Evolutionary conservation across 1,284 basidiomycete species (phyloP).

Genomic region (Heterobasidion parviporum): DNA sequence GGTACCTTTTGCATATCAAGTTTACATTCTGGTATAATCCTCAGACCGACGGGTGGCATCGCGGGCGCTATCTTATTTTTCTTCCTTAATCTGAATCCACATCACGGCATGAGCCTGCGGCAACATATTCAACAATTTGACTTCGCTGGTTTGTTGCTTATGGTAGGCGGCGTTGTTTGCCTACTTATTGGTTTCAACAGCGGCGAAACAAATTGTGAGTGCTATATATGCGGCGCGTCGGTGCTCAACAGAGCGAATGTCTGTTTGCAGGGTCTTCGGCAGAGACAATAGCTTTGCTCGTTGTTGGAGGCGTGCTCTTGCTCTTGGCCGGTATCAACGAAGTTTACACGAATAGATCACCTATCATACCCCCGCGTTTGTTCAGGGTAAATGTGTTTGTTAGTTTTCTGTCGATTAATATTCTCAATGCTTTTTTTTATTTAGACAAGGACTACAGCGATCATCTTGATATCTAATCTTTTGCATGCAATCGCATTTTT

Average conservation of each 20-base stretch:
- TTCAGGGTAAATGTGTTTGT: conserved; percentile 43
- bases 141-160: conserved; percentile 62
- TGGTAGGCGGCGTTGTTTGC: conserved; percentile 68
- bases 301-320: conserved; percentile 56
- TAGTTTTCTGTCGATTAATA: not conserved
- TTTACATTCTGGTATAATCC: not conserved
- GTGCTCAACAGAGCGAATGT: not conserved
- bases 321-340: conserved; percentile 58
- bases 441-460: conserved; percentile 66
- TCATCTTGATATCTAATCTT: conserved; percentile 55
- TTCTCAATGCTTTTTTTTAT: not conserved
- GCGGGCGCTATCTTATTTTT: conserved; percentile 68
- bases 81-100: conserved; percentile 80
- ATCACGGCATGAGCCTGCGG: conserved; percentile 44
- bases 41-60: conserved; percentile 67
- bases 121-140: conserved; percentile 68
- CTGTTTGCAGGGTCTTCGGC: conserved; percentile 25
- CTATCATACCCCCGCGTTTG: conserved; percentile 75
- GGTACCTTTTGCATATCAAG: conserved; percentile 4
- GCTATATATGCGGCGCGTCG: not conserved
- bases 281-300: conserved; percentile 68
- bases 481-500: conserved; percentile 69
- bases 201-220: conserved; percentile 58
- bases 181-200: conserved; percentile 81
- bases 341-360: conserved; percentile 59